Evolutionary conservation across 1,284 basidiomycete genomes (phyloP), one percentile per base, ranked within the genome.

Genomic region (Anthracocystis panici-leucophaei): DNA sequence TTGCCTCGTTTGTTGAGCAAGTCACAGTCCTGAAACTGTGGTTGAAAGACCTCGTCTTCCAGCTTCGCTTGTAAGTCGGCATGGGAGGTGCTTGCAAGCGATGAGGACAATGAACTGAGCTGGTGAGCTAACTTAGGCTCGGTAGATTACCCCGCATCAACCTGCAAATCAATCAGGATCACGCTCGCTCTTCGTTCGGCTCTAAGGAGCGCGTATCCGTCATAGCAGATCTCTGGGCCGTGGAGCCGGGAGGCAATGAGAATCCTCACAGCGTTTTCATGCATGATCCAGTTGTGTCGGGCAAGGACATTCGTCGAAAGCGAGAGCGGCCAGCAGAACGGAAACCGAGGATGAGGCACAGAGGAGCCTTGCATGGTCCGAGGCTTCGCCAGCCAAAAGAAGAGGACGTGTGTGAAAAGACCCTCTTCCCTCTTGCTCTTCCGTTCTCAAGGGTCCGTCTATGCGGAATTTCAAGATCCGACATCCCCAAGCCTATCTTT

Each of bases 321-420:
- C 29, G 29, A 33, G 48, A 38, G 18, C 46, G 10, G 18, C 6
- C 3, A 14, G 46, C 33, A 52, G 33, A 40, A 40, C 21, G 21
- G 50, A 52, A n/a, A 10, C 14, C 5, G 5, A 31, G 20, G 27
- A 12, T 27, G 46, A 29, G 48, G 18, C 29, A 12, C 2, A 20
- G n/a, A 48, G 31, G 33, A 49, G 49, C 21, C 35, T 41, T 52
- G 51, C 33, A 52, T 25, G 51, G 35, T 25, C 16, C 35, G 35
- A 21, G 33, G 18, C n/a, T 31, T 48, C 25, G 16, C 14, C 29
- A 31, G 20, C 20, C 16, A 35, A 38, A n/a, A 23, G 23, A 27
- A 7, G 46, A n/a, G 48, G 27, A 3, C 7, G 27, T 27, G 27
- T 27, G 27, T 27, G 27, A 27, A 49, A 49, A 27, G 31, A 33